These are phyloP conservation scores for Entoloma clypeatum DNA, from an alignment of 1,284 basidiomycete genomes.

Conservation along the genomic window DNA sequence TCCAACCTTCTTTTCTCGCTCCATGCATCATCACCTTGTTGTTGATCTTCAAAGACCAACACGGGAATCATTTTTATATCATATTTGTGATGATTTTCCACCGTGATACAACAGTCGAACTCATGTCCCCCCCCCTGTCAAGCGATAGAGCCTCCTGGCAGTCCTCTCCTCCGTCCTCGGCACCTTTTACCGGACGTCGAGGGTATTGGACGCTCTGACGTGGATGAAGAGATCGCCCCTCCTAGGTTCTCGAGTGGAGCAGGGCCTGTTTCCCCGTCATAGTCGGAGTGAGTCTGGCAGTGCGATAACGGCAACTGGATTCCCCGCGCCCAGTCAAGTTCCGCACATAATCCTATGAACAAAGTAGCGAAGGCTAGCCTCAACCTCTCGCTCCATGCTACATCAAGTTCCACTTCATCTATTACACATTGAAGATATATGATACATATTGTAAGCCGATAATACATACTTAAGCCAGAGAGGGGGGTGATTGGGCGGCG, in stretches of 20 bases:
- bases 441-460: no score
- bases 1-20: slow-evolving; percentile 3
- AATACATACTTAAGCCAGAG: no score
- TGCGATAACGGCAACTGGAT: slow-evolving; percentile 28
- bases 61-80: no score
- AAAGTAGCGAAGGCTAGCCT: no score
- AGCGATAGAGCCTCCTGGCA: slow-evolving; percentile 38
- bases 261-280: slow-evolving; percentile 57
- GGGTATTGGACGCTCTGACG: slow-evolving; percentile 39
- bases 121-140: slow-evolving; percentile 18
- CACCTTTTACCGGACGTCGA: slow-evolving; percentile 36
- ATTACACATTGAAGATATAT: no score
- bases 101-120: neutral
- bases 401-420: no score
- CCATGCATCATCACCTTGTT: no score
- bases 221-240: slow-evolving; percentile 47
- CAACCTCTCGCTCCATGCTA: no score
- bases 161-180: slow-evolving; percentile 40
- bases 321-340: no score
- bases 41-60: no score
- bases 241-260: slow-evolving; percentile 54
- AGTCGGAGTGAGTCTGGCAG: slow-evolving; percentile 40
- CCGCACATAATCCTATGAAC: no score
- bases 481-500: no score
- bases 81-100: neutral